Evolutionary conservation across 2,329 filamentous ascomycete species (phyloP).

Genomic region (Calycina herbarum): DNA sequence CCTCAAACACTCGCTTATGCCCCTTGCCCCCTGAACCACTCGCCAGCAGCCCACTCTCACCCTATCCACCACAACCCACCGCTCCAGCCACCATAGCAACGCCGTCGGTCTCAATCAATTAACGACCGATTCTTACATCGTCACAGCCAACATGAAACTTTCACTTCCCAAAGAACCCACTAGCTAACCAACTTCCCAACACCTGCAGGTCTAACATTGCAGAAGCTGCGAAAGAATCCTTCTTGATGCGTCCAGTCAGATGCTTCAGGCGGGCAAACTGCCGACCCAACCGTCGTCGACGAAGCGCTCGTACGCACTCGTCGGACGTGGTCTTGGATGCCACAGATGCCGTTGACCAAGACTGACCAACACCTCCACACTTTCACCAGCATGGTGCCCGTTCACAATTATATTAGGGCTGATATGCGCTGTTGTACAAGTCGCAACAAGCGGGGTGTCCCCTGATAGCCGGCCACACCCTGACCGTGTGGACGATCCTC

Average conservation of each 20-base stretch:
- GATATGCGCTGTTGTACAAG: conserved; percentile 34
- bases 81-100: conserved; percentile 4
- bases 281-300: conserved; percentile 3
- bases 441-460: conserved; percentile 31
- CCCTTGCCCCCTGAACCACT: conserved; percentile 10
- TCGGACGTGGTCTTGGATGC: conserved; percentile 8
- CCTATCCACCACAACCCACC: conserved; percentile 1
- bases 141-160: conserved; percentile 32
- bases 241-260: conserved; percentile 12
- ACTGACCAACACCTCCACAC: conserved; percentile 9
- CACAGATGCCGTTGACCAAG: conserved; percentile 12
- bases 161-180: conserved; percentile 15
- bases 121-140: conserved; percentile 26
- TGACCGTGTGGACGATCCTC: conserved; percentile 35
- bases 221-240: conserved; percentile 16
- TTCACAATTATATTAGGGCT: conserved; percentile 30
- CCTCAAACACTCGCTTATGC: conserved; percentile 31
- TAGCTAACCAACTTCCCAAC: conserved; percentile 9
- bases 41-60: conserved; percentile 10
- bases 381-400: conserved; percentile 7
- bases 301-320: not conserved
- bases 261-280: conserved; percentile 7
- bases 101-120: conserved; percentile 22
- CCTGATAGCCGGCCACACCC: conserved; percentile 13
- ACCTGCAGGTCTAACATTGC: conserved; percentile 17